Evolutionary conservation across 1,284 basidiomycete genomes (phyloP).

Genomic region (Clitocybe nebularis): DNA sequence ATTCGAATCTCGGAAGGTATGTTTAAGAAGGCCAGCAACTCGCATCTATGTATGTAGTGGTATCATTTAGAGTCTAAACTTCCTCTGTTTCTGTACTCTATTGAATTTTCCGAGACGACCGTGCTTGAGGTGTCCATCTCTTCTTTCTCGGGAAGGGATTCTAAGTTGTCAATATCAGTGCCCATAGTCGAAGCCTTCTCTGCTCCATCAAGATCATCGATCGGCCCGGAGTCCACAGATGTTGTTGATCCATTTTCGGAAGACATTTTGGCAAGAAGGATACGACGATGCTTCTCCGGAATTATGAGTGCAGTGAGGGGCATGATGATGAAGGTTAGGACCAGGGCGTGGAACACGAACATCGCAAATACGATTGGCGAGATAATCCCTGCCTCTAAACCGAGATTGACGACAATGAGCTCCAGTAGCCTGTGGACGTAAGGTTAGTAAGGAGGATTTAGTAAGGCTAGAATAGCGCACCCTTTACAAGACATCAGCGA

Average conservation of each 20-base stretch:
- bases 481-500: slow-evolving; percentile 94
- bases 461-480: slow-evolving; percentile 32
- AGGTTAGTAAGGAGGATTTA: slow-evolving; percentile 1
- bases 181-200: too few species aligned
- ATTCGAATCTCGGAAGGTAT: too few species aligned
- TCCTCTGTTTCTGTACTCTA: too few species aligned
- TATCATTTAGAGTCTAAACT: too few species aligned
- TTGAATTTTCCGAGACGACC: neutral
- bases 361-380: slow-evolving; percentile 76
- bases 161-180: neutral
- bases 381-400: slow-evolving; percentile 76
- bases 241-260: neutral
- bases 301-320: slow-evolving; percentile 50
- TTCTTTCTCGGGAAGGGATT: neutral
- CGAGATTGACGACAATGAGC: slow-evolving; percentile 92
- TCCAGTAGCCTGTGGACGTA: slow-evolving; percentile 80
- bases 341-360: slow-evolving; percentile 86
- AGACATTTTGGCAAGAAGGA: neutral
- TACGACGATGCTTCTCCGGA: neutral
- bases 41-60: too few species aligned
- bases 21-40: too few species aligned
- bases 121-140: neutral
- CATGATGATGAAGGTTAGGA: slow-evolving; percentile 85
- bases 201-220: neutral
- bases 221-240: neutral